These are phyloP conservation scores for Trapa incisa DNA, from an alignment of 345 rosid genomes.

Conservation along the genomic window DNA sequence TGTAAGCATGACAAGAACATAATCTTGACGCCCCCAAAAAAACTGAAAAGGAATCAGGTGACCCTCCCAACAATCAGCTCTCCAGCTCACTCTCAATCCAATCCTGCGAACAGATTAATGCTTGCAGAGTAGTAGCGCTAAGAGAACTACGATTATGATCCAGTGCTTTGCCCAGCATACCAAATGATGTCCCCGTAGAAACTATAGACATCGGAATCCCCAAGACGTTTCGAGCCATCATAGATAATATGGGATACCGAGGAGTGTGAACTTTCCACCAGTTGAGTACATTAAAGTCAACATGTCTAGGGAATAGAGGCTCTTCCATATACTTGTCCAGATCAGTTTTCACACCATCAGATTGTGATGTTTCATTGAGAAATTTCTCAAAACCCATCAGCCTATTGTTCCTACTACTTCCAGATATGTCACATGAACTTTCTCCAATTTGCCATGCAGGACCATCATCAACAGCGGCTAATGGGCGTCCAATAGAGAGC, in stretches of 20 bases:
- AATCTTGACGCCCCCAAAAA: too few relatives aligned
- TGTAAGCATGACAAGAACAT: neutral
- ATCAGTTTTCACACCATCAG: conserved; percentile 45
- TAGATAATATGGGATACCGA: conserved; percentile 52
- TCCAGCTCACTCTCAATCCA: conserved; percentile 49
- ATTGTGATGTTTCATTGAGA: conserved; percentile 41
- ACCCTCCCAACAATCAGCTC: conserved; percentile 9
- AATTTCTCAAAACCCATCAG: conserved; percentile 52
- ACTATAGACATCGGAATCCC: conserved; percentile 51
- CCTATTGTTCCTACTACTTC: conserved; percentile 33
- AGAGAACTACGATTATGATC: conserved; percentile 31
- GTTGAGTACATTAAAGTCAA: conserved; percentile 49
- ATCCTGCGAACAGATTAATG: conserved; percentile 54
- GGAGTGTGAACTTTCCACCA: conserved; percentile 79
- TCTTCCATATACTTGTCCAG: conserved; percentile 69
- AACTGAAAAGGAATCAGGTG: too few relatives aligned
- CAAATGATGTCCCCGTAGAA: conserved; percentile 24
- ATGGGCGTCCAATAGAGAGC: conserved; percentile 22
- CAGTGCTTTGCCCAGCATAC: too few relatives aligned
- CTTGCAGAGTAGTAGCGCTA: conserved; percentile 46
- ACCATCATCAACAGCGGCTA: conserved; percentile 42
- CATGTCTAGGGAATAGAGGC: conserved; percentile 49
- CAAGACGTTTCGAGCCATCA: conserved; percentile 64
- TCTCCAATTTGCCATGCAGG: conserved; percentile 34
- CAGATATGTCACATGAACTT: conserved; percentile 14